Evolutionary conservation across 306 rosid species (phyloP).

Genomic region (Oemleria cerasiformis): DNA sequence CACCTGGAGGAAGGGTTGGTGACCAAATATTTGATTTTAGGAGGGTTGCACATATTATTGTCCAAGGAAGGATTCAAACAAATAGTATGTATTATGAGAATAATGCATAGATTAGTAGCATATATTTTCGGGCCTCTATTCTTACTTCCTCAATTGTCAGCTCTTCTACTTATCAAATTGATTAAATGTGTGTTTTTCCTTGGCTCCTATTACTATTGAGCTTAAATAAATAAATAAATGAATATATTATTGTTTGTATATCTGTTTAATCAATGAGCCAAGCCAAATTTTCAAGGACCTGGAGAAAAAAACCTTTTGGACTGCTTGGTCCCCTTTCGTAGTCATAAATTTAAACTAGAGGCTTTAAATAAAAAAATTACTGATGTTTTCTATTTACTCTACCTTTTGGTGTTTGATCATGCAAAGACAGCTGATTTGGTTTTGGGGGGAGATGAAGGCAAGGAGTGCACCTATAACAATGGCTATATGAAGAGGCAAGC

Average conservation of each 20-base stretch:
- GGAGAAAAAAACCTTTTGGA: not conserved
- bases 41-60: not conserved
- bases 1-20: not conserved
- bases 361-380: not conserved
- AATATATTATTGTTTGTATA: not conserved
- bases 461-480: slow-evolving; percentile 85
- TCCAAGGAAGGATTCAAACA: not conserved
- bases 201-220: not conserved
- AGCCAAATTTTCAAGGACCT: not conserved
- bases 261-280: not conserved
- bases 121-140: not conserved
- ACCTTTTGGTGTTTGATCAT: slow-evolving; percentile 12
- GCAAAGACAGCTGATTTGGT: slow-evolving; percentile 85
- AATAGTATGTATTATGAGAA: not conserved
- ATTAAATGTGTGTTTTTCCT: too few species aligned
- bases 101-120: not conserved
- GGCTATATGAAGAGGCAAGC: slow-evolving; percentile 99
- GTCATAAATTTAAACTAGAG: not conserved
- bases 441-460: slow-evolving; percentile 97
- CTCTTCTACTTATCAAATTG: not conserved
- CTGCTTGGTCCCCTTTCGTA: not conserved
- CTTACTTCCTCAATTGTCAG: not conserved
- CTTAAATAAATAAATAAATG: not conserved
- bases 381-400: not conserved
- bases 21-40: not conserved